Evolutionary conservation across 2,329 filamentous ascomycete species (phyloP), one percentile per base, ranked within the genome.

Genomic region (Sporothrix dimorphospora): DNA sequence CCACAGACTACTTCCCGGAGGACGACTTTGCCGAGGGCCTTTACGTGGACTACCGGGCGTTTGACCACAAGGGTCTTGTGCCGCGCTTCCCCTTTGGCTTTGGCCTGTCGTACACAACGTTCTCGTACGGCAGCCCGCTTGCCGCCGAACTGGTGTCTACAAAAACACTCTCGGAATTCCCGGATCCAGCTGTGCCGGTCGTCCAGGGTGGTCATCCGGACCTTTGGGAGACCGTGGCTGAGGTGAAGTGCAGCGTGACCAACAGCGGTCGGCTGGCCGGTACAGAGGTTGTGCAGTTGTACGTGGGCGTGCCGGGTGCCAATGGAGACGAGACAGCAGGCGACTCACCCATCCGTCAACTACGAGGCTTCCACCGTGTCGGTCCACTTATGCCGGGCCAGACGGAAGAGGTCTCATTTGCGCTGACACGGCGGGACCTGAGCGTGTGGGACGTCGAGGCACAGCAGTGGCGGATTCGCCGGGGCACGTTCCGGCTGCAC

Each of bases 11-110:
- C 70, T 76, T 74, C 51, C 91, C 91, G 3, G 91, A 94, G 76
- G 83, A 88, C 66, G 86, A 92, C 76, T 95, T 93, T 77, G 83
- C 83, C 4, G 92, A 94, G 80, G 92, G 92, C 16, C 84, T 91
- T 63, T 92, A 93, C 80, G 92, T 94, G 77, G 92, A 94, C 80
- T 92, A 92, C 82, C 86, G 90, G 38, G 85, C 88, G 70, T 91
- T 94, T 67, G 92, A 94, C 80, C 83, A 85, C 75, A 79, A 79
- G n/a, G 81, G 86, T 73, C 86, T 88, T 71, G 87, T 86, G 9
- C 92, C 92, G 0, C 87, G 91, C 73, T 94, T 89, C 79, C 91
- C 93, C 77, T 95, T 94, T 76, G 92, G 92, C 6, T 92, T 87
- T 76, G 93, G 92, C 72, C 83, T 95, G 7, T 91, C 89, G 0